phyloP scores from a whole-genome alignment of 2,329 filamentous ascomycete genomes.

The Epichloe amarillans region DNA sequence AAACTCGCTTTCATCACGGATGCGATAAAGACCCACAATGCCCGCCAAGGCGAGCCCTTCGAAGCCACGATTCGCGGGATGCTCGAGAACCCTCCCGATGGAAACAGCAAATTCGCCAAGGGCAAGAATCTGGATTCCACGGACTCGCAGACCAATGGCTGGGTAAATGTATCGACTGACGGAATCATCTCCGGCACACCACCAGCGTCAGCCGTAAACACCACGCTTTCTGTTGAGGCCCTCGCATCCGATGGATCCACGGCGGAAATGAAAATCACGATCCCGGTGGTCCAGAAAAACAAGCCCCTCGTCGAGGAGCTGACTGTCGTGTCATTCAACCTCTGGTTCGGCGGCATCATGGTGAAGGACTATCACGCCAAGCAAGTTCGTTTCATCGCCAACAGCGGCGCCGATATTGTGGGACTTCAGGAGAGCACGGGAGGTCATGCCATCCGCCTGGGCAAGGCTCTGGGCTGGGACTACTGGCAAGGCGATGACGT shows the following conservation, averaged over 20 bases:
- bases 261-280: conserved; percentile 15
- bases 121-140: conserved; percentile 7
- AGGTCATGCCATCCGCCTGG: conserved; percentile 19
- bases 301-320: conserved; percentile 20
- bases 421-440: conserved; percentile 24
- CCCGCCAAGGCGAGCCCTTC: conserved; percentile 20
- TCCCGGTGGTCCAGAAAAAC: conserved; percentile 17
- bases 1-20: conserved; percentile 17
- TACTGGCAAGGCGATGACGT: conserved; percentile 20
- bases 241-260: conserved; percentile 13
- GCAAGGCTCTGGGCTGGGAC: conserved; percentile 24
- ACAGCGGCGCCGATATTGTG: conserved; percentile 20
- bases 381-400: conserved; percentile 22
- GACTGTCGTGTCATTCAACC: conserved; percentile 24
- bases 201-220: conserved; percentile 6
- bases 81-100: conserved; percentile 14
- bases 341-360: conserved; percentile 24
- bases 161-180: conserved; percentile 19
- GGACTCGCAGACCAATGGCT: conserved; percentile 9
- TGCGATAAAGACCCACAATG: conserved; percentile 22
- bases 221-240: conserved; percentile 17
- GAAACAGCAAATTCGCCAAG: conserved; percentile 16
- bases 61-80: conserved; percentile 20
- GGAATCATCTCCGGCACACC: conserved; percentile 25
- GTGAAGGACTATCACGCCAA: conserved; percentile 26